These are phyloP conservation scores for Diaporthe velutina DNA, from an alignment of 2,329 filamentous ascomycete species.

Conservation along the genomic window DNA sequence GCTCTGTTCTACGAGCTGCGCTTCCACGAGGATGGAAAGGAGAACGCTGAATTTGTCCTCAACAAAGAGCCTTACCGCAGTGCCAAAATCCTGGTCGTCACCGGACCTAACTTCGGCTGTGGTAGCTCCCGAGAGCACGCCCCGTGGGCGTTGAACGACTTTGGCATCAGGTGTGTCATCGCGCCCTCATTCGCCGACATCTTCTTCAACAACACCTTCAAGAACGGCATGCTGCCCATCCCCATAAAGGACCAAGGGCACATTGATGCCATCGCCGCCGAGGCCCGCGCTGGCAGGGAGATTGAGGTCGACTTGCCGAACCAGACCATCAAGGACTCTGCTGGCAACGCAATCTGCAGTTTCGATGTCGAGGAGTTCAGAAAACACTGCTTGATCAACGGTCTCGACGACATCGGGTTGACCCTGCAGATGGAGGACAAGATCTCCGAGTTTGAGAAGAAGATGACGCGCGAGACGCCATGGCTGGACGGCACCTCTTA, in stretches of 20 bases:
- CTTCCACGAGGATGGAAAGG: constrained; percentile 78
- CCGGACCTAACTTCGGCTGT: constrained; percentile 95
- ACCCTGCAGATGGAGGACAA: constrained; percentile 94
- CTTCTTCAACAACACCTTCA: constrained; percentile 99
- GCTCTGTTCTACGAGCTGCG: constrained; percentile 91
- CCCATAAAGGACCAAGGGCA: constrained; percentile 75
- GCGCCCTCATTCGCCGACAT: constrained; percentile 91
- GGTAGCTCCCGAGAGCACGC: constrained; percentile 94
- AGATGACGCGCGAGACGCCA: constrained; percentile 82
- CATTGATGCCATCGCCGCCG: constrained; percentile 78
- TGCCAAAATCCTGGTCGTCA: constrained; percentile 91
- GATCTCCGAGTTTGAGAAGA: constrained; percentile 85
- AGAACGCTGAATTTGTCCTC: constrained; percentile 86
- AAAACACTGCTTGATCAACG: constrained; percentile 94
- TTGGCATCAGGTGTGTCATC: constrained; percentile 94
- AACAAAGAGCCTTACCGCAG: constrained; percentile 89
- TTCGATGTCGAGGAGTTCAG: constrained; percentile 95
- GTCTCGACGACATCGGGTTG: constrained; percentile 93
- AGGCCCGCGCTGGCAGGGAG: constrained; percentile 84
- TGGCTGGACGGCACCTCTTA: constrained; percentile 94
- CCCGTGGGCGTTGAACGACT: constrained; percentile 96
- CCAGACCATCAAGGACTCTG: constrained; percentile 83
- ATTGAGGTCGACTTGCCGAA: constrained; percentile 90
- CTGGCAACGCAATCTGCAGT: constrained; percentile 78
- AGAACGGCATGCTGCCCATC: constrained; percentile 98